A percentile compares a stretch with the other conserved stretches of the same genome.
phyloP scores from a whole-genome alignment of 202 grass and related monocot genomes.

The Cymbopogon flexuosus region DNA sequence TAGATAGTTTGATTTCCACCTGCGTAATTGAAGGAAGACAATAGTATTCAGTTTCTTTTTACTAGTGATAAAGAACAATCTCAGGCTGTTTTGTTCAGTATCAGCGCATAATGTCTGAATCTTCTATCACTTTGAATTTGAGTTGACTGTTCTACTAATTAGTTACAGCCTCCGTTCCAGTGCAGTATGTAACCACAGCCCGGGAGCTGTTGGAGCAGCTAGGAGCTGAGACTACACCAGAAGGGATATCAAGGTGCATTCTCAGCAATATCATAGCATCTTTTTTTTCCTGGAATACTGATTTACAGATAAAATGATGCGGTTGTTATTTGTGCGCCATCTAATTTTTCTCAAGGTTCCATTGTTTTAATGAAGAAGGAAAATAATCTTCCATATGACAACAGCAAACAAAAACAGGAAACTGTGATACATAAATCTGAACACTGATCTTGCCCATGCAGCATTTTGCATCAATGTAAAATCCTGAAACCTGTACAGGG shows the following conservation, averaged over 20 bases:
- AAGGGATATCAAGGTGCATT: constrained; percentile 60
- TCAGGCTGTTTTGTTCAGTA: not conserved
- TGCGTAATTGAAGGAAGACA: not conserved
- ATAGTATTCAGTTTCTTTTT: not conserved
- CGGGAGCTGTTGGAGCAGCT: constrained; percentile 81
- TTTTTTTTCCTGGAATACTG: not conserved
- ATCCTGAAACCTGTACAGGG: not conserved
- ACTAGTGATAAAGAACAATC: not conserved
- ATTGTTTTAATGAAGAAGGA: not conserved
- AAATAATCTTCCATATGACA: not conserved
- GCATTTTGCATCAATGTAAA: not conserved
- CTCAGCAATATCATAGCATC: not conserved
- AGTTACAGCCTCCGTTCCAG: not conserved
- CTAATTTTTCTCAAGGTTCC: not conserved
- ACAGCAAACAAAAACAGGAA: not conserved
- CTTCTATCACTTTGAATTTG: not conserved
- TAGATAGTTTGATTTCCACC: not conserved
- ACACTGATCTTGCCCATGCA: not conserved
- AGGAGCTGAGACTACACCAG: constrained; percentile 60
- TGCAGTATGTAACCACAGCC: constrained; percentile 82
- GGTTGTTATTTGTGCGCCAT: not conserved
- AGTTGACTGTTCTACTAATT: not conserved
- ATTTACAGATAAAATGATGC: not conserved
- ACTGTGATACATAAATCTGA: not conserved
- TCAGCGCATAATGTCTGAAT: not conserved